A percentile compares a stretch with the other conserved stretches of the same genome.
phyloP scores from a whole-genome alignment of 257 asterid species.

The Solanum infundibuliforme region DNA sequence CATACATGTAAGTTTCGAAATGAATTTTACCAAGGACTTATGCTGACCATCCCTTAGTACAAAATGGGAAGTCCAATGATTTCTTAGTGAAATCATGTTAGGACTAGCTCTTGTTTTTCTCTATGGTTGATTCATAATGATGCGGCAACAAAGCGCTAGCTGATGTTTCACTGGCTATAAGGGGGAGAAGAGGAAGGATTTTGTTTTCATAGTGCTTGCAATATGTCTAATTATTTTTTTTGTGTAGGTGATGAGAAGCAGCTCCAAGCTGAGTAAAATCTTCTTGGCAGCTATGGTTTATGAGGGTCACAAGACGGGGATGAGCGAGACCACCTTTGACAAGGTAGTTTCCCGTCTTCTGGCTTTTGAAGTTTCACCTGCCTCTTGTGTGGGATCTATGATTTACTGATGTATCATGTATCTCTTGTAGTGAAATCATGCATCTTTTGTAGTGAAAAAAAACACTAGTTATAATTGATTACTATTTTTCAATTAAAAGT shows the following conservation, averaged over 20 bases:
- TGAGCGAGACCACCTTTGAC: conserved; percentile 93
- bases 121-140: neutral
- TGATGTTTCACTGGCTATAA: neutral
- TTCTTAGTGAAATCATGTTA: neutral
- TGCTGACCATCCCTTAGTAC: neutral
- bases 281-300: conserved; percentile 97
- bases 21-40: neutral
- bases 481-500: neutral
- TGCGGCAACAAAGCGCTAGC: neutral
- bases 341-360: conserved; percentile 36
- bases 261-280: conserved; percentile 68
- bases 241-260: conserved; percentile 67
- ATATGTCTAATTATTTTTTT: neutral
- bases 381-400: neutral
- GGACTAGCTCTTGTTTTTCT: neutral
- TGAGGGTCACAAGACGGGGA: conserved; percentile 88
- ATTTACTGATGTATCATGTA: neutral
- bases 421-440: neutral
- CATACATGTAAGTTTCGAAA: neutral
- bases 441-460: too few relatives aligned
- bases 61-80: neutral
- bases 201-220: neutral
- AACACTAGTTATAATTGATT: neutral
- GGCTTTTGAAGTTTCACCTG: neutral
- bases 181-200: neutral